phyloP scores from a whole-genome alignment of 73 alveolate species.

The Tetrahymena thermophila region DNA sequence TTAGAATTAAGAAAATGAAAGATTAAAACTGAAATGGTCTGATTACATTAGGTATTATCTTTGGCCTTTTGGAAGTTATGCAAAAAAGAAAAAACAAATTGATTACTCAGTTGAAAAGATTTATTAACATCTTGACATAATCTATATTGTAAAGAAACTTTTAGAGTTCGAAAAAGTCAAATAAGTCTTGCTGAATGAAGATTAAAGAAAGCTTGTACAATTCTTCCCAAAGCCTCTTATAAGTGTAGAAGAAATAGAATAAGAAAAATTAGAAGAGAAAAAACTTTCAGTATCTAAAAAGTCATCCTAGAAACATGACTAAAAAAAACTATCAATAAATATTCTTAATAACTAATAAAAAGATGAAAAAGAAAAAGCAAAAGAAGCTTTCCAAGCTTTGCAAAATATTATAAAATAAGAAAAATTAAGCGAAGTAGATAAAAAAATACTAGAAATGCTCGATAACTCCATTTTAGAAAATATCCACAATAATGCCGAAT shows the following conservation, averaged over 20 bases:
- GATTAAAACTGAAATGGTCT: not conserved
- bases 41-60: not conserved
- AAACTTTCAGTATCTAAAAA: not conserved
- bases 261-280: not conserved
- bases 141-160: not conserved
- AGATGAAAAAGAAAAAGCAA: not conserved
- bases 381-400: not conserved
- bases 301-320: not conserved
- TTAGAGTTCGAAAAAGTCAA: not conserved
- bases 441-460: not conserved
- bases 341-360: not conserved
- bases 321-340: not conserved
- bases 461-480: not conserved
- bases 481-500: not conserved
- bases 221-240: not conserved
- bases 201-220: not conserved
- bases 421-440: not conserved
- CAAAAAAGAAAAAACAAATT: not conserved
- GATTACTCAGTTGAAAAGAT: not conserved
- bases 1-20: not conserved
- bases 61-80: not conserved
- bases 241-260: not conserved
- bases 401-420: not conserved
- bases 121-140: not conserved
- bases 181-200: not conserved